Percentiles rank a stretch among this genome's conserved stretches.
These are phyloP conservation scores for Termitomyces sp. DNA, from an alignment of 768 basidiomycete genomes.

Conservation along the genomic window DNA sequence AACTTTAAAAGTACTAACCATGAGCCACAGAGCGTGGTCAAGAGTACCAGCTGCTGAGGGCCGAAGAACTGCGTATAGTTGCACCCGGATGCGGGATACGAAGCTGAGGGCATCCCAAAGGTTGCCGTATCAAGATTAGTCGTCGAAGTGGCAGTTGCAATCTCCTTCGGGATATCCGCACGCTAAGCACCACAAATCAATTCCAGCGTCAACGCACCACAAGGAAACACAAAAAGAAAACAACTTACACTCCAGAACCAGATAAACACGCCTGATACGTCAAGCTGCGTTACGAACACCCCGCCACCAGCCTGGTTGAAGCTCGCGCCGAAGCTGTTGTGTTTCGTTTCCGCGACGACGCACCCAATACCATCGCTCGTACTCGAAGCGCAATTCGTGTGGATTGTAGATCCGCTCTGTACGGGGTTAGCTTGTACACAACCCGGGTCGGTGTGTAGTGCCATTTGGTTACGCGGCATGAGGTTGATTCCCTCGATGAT, in stretches of 20 bases:
- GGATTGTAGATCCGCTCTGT: constrained; percentile 25
- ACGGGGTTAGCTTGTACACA: constrained; percentile 25
- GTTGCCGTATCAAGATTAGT: constrained; percentile 34
- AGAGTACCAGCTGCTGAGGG: constrained; percentile 60
- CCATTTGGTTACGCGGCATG: constrained; percentile 44
- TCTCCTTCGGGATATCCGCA: constrained; percentile 32
- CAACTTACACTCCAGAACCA: constrained; percentile 23
- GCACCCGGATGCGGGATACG: constrained; percentile 54
- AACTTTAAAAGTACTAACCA: constrained; percentile 20
- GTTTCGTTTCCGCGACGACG: constrained; percentile 33
- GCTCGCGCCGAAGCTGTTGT: constrained; percentile 39
- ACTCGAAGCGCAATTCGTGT: constrained; percentile 22
- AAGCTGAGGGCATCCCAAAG: constrained; percentile 58
- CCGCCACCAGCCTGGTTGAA: constrained; percentile 50
- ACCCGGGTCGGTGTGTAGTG: constrained; percentile 41
- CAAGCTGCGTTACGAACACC: constrained; percentile 63
- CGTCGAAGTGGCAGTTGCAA: constrained; percentile 27
- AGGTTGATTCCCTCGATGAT: constrained; percentile 61
- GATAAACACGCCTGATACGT: constrained; percentile 33
- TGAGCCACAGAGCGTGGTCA: constrained; percentile 60
- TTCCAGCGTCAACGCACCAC: not conserved
- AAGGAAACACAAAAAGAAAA: not conserved
- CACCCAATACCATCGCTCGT: constrained; percentile 28
- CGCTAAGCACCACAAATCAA: constrained; percentile 22
- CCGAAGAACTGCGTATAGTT: constrained; percentile 49